A percentile compares a stretch with the other conserved stretches of the same genome.
Conservation (phyloP, 257 asterid genomes). For the Solanum commersonii region DNA sequence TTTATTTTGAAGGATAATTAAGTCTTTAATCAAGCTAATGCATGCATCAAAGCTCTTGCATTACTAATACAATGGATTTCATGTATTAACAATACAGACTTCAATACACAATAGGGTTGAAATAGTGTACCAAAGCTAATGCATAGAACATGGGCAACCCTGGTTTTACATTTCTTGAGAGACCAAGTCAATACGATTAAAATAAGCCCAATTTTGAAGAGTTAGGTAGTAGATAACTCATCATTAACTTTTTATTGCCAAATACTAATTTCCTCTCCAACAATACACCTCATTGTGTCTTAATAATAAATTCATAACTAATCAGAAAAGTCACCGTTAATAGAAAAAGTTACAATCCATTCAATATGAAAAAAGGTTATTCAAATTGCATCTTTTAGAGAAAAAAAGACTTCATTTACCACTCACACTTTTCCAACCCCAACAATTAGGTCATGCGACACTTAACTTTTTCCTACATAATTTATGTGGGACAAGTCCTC, state of each 20-base stretch:
- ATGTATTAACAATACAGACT: no score
- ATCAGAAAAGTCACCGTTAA: no score
- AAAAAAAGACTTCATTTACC: not conserved
- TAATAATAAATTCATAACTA: not conserved
- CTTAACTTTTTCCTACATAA: not conserved
- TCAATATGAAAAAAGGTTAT: not conserved
- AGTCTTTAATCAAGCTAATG: no score
- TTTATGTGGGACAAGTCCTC: not conserved
- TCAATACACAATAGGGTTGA: no score
- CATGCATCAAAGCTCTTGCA: no score
- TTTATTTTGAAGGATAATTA: no score
- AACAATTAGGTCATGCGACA: no score
- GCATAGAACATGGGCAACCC: not conserved
- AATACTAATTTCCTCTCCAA: not conserved
- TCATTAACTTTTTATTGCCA: not conserved
- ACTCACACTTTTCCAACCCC: not conserved
- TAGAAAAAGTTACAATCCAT: not conserved
- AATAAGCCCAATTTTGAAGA: not conserved
- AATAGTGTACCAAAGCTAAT: no score
- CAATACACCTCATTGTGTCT: no score
- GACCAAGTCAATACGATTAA: not conserved
- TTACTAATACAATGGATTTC: no score
- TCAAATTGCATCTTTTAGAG: not conserved
- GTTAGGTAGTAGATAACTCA: not conserved
- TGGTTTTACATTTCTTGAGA: not conserved